Evolutionary conservation across 2,329 filamentous ascomycete genomes (phyloP).

Genomic region (Diaporthe velutina): DNA sequence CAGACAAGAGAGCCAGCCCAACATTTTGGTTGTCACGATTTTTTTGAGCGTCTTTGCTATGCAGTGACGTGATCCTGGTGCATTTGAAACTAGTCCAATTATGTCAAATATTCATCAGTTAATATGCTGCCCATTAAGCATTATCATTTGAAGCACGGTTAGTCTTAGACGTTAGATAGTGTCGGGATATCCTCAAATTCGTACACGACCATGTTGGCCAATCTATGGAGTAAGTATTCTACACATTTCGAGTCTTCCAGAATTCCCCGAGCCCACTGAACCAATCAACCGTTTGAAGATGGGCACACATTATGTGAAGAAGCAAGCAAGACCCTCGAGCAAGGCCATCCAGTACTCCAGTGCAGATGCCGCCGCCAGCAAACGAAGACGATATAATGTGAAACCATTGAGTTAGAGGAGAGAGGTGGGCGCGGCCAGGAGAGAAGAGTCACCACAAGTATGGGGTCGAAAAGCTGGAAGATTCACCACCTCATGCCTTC

Average conservation of each 20-base stretch:
- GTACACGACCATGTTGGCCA: constrained; percentile 19
- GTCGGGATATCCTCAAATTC: constrained; percentile 22
- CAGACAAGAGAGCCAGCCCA: too few species aligned
- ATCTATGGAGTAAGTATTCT: constrained; percentile 29
- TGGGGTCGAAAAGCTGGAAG: not conserved
- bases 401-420: not conserved
- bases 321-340: not conserved
- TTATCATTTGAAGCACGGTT: not conserved
- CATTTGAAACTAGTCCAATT: too few species aligned
- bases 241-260: not conserved
- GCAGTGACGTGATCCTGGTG: too few species aligned
- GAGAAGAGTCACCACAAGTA: not conserved
- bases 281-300: not conserved
- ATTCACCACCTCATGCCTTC: constrained; percentile 7
- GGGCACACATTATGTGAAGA: constrained; percentile 7
- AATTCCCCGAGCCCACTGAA: not conserved
- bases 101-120: too few species aligned
- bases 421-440: not conserved
- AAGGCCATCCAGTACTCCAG: constrained; percentile 33
- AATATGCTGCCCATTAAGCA: too few species aligned
- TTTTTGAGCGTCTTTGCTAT: too few species aligned
- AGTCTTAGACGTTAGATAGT: too few species aligned
- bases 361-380: constrained; percentile 32
- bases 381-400: not conserved
- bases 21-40: too few species aligned